Evolutionary conservation across 2,329 filamentous ascomycete genomes (phyloP), one percentile per base, ranked within the genome.

Genomic region (Pseudogymnoascus sp.): DNA sequence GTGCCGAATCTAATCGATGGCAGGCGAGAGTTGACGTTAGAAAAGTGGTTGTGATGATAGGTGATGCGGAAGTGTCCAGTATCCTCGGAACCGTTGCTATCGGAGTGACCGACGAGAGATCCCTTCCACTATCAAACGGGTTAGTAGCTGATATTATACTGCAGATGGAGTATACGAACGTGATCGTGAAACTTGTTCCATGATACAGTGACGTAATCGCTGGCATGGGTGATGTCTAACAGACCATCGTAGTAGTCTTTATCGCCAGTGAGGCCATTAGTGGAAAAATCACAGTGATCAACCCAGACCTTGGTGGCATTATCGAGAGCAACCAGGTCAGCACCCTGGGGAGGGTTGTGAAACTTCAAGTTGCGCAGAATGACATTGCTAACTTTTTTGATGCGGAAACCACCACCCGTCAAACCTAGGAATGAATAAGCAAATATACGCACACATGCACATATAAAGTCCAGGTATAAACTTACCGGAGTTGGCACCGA

Each of bases 1-100:
- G 83, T 87, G 35, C 86, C 86, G 76, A 89, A 89, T 68, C 86
- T 84, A 72, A 88, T 72, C 2, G 81, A 83, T 3, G 87, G 86
- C 1, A 76, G 77, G 62, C 63, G 62, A 35, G 62, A 68, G 4
- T 66, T 66, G 24, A 69, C 65, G 60, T 72, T 70, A n/a, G 21
- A 26, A 64, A 64, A 68, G 56, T 69, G 65, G 64, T 71, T 71
- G 63, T 71, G 65, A 50, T 65, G 63, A 37, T 70, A 65, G 13
- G 70, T 72, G 8, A 71, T 66, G 19, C 66, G 67, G 8, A 72
- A 64, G 59, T 71, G 68, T 10, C 71, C 69, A 3, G 69, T 69
- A 40, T 72, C 70, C 64, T 72, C 66, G 8, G 63, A 67, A n/a
- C 60, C 66, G 62, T 71, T 72, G 60, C 64, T 70, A 60, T 72